phyloP scores from a whole-genome alignment of 2,329 filamentous ascomycete species.

The Hypomyces perniciosus region DNA sequence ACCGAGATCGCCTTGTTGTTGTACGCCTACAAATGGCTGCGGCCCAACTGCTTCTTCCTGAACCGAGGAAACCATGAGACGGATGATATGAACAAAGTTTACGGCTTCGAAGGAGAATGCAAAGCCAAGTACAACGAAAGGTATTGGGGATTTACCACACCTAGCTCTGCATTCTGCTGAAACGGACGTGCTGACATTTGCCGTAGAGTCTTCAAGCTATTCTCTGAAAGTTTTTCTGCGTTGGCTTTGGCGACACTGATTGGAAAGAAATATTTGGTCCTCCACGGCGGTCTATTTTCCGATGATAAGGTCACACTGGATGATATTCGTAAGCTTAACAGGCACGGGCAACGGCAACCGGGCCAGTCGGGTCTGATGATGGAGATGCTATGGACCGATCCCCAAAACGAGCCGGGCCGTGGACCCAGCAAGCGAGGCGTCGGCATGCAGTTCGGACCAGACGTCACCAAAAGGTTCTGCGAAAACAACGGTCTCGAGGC shows the following conservation, averaged over 20 bases:
- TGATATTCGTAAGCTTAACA: conserved; percentile 87
- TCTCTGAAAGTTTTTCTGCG: conserved; percentile 96
- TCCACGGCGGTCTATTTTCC: conserved; percentile 93
- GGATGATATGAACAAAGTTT: conserved; percentile 98
- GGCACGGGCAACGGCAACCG: conserved; percentile 85
- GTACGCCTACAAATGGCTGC: conserved; percentile 95
- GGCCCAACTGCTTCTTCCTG: conserved; percentile 82
- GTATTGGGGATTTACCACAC: conserved; percentile 16
- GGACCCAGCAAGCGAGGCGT: conserved; percentile 96
- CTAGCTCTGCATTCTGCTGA: not conserved
- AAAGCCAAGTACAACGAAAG: conserved; percentile 95
- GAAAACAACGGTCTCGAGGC: conserved; percentile 92
- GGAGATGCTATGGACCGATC: conserved; percentile 99
- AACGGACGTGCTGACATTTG: conserved; percentile 7
- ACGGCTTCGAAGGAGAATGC: conserved; percentile 97
- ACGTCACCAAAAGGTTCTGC: conserved; percentile 94
- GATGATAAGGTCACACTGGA: conserved; percentile 88
- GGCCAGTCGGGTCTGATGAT: conserved; percentile 96
- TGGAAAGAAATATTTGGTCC: conserved; percentile 81
- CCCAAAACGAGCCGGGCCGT: conserved; percentile 76
- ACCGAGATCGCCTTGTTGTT: conserved; percentile 91
- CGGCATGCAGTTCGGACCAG: conserved; percentile 92
- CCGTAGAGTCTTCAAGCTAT: conserved; percentile 79
- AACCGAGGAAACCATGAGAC: conserved; percentile 99
- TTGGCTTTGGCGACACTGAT: conserved; percentile 88